Conservation (phyloP, 2,329 filamentous ascomycete genomes). For the Epichloe bromicola region DNA sequence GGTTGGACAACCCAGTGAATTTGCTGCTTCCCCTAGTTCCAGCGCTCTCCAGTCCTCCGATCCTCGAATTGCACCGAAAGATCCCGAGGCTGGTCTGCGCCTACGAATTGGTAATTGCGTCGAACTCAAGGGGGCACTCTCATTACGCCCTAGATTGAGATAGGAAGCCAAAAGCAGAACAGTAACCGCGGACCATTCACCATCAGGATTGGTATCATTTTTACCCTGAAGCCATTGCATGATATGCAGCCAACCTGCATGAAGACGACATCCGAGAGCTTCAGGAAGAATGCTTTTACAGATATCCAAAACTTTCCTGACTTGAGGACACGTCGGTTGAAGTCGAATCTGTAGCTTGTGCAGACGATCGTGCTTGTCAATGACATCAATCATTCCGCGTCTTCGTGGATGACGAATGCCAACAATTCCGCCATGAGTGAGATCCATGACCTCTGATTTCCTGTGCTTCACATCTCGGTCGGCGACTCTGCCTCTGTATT, state of each 20-base stretch:
- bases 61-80: slow-evolving; percentile 22
- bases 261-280: slow-evolving; percentile 43
- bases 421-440: slow-evolving; percentile 33
- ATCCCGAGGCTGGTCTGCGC: slow-evolving; percentile 21
- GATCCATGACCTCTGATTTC: slow-evolving; percentile 32
- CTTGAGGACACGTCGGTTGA: slow-evolving; percentile 49
- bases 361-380: slow-evolving; percentile 46
- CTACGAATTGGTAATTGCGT: slow-evolving; percentile 18
- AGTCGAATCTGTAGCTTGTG: slow-evolving; percentile 59
- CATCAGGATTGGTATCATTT: slow-evolving; percentile 32
- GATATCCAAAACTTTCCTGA: slow-evolving; percentile 45
- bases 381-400: slow-evolving; percentile 50
- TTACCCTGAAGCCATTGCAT: slow-evolving; percentile 52
- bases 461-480: slow-evolving; percentile 38
- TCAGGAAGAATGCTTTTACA: slow-evolving; percentile 52
- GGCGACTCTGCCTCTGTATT: slow-evolving; percentile 37
- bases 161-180: slow-evolving; percentile 52
- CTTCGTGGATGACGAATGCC: slow-evolving; percentile 45
- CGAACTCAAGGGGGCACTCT: slow-evolving; percentile 13
- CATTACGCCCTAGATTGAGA: slow-evolving; percentile 40
- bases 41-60: slow-evolving; percentile 35
- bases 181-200: slow-evolving; percentile 58
- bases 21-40: slow-evolving; percentile 32
- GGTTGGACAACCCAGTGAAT: slow-evolving; percentile 34
- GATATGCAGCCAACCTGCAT: slow-evolving; percentile 61